These are phyloP conservation scores for Poa pratensis DNA, from an alignment of 176 grass and related monocot genomes.

Conservation along the genomic window DNA sequence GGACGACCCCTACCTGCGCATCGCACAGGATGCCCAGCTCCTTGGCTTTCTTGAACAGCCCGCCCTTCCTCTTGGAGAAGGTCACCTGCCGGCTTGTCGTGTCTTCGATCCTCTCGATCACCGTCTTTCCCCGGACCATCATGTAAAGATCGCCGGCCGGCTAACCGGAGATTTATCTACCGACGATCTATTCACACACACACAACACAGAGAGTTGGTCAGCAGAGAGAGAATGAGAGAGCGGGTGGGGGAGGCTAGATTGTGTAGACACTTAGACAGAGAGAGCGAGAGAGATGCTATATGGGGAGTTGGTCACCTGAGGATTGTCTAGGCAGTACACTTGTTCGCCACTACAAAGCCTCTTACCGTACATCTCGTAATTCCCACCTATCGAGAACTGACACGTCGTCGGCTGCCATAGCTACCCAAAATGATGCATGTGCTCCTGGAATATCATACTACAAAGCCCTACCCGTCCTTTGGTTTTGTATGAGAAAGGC, in stretches of 20 bases:
- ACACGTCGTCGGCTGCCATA: background rate
- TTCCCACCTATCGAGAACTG: background rate
- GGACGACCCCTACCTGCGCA: background rate
- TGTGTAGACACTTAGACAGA: background rate
- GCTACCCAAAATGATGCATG: background rate
- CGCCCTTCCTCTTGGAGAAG: background rate
- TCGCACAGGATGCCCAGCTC: background rate
- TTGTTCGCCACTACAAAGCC: background rate
- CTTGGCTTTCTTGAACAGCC: background rate
- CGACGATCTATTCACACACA: no score
- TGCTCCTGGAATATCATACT: background rate
- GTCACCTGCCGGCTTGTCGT: slow-evolving; percentile 7
- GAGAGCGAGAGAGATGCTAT: background rate
- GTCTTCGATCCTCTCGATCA: background rate
- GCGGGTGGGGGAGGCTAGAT: background rate
- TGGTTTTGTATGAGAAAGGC: background rate
- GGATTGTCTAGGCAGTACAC: background rate
- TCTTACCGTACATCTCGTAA: background rate
- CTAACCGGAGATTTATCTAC: background rate
- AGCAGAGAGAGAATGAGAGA: no score
- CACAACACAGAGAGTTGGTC: no score
- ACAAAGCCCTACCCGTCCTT: background rate
- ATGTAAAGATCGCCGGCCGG: background rate
- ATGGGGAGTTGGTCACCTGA: background rate
- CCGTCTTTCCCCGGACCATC: slow-evolving; percentile 11